A percentile compares a stretch with the other conserved stretches of the same genome.
Conservation (phyloP, 495 filamentous ascomycete genomes). For the Tuber indicum region DNA sequence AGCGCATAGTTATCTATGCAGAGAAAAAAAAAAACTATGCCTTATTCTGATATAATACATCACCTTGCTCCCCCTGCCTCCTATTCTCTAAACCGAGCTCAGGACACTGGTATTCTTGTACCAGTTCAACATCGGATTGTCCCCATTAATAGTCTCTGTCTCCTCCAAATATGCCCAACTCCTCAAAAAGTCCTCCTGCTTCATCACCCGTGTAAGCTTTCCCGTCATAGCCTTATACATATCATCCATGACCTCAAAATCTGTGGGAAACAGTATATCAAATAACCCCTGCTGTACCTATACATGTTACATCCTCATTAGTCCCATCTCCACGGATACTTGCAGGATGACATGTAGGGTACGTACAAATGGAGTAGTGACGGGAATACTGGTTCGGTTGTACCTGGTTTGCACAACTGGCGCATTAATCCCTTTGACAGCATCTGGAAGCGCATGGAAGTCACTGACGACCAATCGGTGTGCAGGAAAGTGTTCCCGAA, state of each 20-base stretch:
- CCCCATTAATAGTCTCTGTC: constrained; percentile 77
- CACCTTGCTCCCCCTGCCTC: background rate
- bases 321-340: background rate
- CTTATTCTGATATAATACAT: constrained; percentile 8
- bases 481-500: constrained; percentile 75
- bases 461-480: constrained; percentile 86
- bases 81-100: constrained; percentile 60
- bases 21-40: background rate
- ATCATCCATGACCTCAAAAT: constrained; percentile 80
- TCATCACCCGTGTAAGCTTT: constrained; percentile 73
- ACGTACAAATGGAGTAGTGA: constrained; percentile 82
- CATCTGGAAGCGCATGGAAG: constrained; percentile 77
- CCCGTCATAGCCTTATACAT: constrained; percentile 88
- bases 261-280: constrained; percentile 95
- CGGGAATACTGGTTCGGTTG: constrained; percentile 74
- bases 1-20: background rate
- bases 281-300: constrained; percentile 97
- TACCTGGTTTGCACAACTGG: constrained; percentile 95
- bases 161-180: constrained; percentile 86
- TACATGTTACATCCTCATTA: constrained; percentile 1
- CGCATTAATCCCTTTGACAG: constrained; percentile 74
- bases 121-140: constrained; percentile 89
- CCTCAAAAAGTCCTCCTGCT: constrained; percentile 82
- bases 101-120: constrained; percentile 90
- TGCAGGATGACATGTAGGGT: background rate